Base-by-base conservation (phyloP, 2,329 filamentous ascomycete species). In the Verruconis gallopava region DNA sequence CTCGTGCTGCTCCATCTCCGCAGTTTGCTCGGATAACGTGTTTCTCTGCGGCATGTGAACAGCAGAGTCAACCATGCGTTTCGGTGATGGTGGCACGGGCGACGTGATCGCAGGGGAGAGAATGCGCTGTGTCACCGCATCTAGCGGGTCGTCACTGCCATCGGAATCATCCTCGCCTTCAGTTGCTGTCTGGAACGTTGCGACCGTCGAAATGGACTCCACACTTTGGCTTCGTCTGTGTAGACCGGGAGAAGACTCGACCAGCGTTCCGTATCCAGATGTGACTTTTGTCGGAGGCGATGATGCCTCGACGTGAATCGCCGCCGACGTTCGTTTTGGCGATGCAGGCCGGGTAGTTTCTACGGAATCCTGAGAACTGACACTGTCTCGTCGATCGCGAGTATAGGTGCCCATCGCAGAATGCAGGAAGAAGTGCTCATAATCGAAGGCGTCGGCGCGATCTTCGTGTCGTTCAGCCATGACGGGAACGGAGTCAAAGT, bases 341-440 rank as follows among this genome's bases (percentile, higher is more conserved):
- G 42, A 47, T 17, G 35, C 49, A 11, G 57, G 59, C 46, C 61
- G 53, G 6, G 63, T 73, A 1, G 73, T 76, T 41, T 67, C 70
- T 1, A 63, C 63, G 1, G 72, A 75, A 15, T 62, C 66, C 33
- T 57, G 58, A 1, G 68, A 69, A 50, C 63, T 69, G 45, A 65
- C 69, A 4, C 53, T 59, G 43, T 66, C 60, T 30, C 64, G 58
- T 4, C 55, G 56, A 44, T 71, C 59, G 44, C 70, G 66, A 49
- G 72, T 77, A 54, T 85, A 79, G 2, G 73, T 85, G 4, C 85
- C 86, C 72, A 95, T 79, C 9, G 86, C 85, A 50, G 85, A 93
- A 58, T 95, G 86, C 12, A 95, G 69, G 59, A 94, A 94, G 63
- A 95, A 95, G 56, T 93, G 80, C 58, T 94, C 84, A 48, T 96